phyloP scores from a whole-genome alignment of 805 yeast genomes.

The Starmerella tilneyi region DNA sequence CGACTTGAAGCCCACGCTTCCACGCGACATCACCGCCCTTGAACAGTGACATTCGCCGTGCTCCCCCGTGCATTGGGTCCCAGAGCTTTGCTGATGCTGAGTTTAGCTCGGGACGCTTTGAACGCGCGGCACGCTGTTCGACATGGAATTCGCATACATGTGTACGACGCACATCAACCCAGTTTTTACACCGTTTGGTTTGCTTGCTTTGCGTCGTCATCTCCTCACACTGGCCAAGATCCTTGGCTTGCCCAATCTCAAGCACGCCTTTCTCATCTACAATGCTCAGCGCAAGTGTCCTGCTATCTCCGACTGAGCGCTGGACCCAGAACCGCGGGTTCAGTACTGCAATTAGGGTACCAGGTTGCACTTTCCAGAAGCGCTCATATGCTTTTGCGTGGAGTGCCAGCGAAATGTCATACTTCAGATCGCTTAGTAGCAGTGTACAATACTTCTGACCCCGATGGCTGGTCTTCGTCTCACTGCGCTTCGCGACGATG shows the following conservation, averaged over 20 bases:
- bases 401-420: constrained; percentile 48
- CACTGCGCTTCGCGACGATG: constrained; percentile 48
- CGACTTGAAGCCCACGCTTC: constrained; percentile 27
- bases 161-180: constrained; percentile 46
- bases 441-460: constrained; percentile 50
- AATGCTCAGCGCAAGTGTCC: constrained; percentile 42
- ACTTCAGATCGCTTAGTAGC: constrained; percentile 57
- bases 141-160: constrained; percentile 64
- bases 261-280: constrained; percentile 45
- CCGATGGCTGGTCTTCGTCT: constrained; percentile 34
- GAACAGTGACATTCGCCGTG: constrained; percentile 34
- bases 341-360: constrained; percentile 62
- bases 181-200: constrained; percentile 41
- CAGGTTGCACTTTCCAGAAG: constrained; percentile 63
- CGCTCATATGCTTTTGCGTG: constrained; percentile 58
- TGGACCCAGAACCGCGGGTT: constrained; percentile 52
- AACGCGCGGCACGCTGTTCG: constrained; percentile 42
- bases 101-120: constrained; percentile 69
- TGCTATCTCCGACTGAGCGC: constrained; percentile 14
- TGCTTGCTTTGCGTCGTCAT: constrained; percentile 37
- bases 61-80: constrained; percentile 37
- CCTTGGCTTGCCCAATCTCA: constrained; percentile 62
- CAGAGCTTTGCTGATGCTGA: constrained; percentile 44
- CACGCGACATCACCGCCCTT: constrained; percentile 31
- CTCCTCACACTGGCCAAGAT: constrained; percentile 56